phyloP scores from a whole-genome alignment of 2,329 filamentous ascomycete species.

The Seiridium cupressi region DNA sequence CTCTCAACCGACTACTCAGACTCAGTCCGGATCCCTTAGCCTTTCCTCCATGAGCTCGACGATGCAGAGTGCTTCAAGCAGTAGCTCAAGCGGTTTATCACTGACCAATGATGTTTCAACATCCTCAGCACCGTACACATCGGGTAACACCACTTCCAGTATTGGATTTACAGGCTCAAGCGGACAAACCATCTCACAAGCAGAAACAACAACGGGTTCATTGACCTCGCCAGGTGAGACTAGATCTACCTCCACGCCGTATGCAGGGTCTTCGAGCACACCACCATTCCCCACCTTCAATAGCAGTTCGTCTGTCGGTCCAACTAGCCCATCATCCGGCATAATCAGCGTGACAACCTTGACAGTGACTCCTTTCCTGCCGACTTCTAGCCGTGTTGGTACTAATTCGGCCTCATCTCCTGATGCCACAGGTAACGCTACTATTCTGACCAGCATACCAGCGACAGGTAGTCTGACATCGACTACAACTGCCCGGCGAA shows the following conservation, averaged over 20 bases:
- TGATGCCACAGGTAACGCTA: not conserved
- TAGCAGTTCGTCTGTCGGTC: slow-evolving; percentile 3
- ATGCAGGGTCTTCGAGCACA: not conserved
- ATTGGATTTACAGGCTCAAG: not conserved
- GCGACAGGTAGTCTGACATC: slow-evolving; percentile 21
- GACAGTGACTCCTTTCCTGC: slow-evolving; percentile 9
- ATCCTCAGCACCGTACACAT: not conserved
- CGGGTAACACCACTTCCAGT: not conserved
- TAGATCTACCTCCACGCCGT: not conserved
- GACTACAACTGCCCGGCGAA: slow-evolving; percentile 1
- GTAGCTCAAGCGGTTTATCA: not conserved
- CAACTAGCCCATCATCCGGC: slow-evolving; percentile 6
- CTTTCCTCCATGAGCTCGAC: too few species aligned
- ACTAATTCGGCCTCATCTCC: not conserved
- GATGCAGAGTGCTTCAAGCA: not conserved
- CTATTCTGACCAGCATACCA: slow-evolving; percentile 17
- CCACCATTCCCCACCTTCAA: slow-evolving; percentile 10
- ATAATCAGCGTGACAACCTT: not conserved
- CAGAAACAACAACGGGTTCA: not conserved
- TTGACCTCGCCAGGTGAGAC: not conserved
- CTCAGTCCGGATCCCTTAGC: too few species aligned
- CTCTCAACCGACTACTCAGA: too few species aligned
- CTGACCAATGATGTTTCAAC: not conserved
- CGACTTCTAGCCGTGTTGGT: not conserved
- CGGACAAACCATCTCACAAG: not conserved